A percentile compares a stretch with the other conserved stretches of the same genome.
These are phyloP conservation scores for Aspergillus japonicus DNA, from an alignment of 2,329 filamentous ascomycete species.

Conservation along the genomic window DNA sequence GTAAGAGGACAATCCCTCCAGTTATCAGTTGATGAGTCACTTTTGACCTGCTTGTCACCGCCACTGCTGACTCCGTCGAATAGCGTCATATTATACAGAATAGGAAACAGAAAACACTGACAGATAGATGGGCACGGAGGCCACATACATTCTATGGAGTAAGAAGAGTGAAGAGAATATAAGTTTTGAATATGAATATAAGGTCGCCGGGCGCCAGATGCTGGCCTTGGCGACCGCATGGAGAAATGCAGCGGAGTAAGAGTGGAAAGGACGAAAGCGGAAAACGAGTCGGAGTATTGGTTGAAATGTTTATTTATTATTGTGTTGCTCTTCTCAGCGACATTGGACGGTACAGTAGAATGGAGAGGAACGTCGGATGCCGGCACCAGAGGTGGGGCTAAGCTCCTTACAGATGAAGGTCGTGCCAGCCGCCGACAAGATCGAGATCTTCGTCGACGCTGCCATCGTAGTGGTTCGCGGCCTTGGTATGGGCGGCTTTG, in stretches of 20 bases:
- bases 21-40: constrained; percentile 17
- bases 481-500: constrained; percentile 34
- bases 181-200: constrained; percentile 8
- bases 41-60: constrained; percentile 21
- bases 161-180: constrained; percentile 10
- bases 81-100: constrained; percentile 25
- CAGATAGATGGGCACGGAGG: constrained; percentile 12
- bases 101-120: constrained; percentile 16
- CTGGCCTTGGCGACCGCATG: constrained; percentile 1
- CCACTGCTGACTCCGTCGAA: constrained; percentile 17
- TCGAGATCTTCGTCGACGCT: constrained; percentile 69
- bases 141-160: constrained; percentile 20
- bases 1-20: constrained; percentile 12
- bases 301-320: constrained; percentile 3
- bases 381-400: constrained; percentile 6
- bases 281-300: constrained; percentile 7
- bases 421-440: constrained; percentile 92
- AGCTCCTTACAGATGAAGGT: constrained; percentile 57
- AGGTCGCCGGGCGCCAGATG: constrained; percentile 7
- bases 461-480: constrained; percentile 51
- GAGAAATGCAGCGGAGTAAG: constrained; percentile 6
- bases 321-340: constrained; percentile 6
- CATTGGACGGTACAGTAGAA: constrained; percentile 21
- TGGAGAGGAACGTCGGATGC: constrained; percentile 15
- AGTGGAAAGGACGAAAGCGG: not conserved